Conservation (phyloP, 2,329 filamentous ascomycete species). For the Chaetomium globosum region DNA sequence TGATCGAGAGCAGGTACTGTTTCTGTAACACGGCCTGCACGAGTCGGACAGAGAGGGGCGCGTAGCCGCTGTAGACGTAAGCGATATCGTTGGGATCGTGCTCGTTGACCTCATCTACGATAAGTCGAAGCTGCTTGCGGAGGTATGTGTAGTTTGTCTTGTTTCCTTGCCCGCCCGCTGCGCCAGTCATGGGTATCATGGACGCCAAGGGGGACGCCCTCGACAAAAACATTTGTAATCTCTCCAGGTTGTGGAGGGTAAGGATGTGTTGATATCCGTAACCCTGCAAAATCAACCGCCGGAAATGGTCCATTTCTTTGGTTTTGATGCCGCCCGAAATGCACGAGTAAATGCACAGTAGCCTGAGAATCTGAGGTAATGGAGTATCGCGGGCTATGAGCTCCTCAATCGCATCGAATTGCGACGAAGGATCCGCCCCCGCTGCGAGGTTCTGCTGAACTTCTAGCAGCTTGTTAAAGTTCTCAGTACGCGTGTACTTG, state of each 20-base stretch:
- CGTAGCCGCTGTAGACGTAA: slow-evolving; percentile 98
- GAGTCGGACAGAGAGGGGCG: slow-evolving; percentile 85
- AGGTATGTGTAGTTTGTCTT: slow-evolving; percentile 91
- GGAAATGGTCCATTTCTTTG: slow-evolving; percentile 87
- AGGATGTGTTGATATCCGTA: slow-evolving; percentile 95
- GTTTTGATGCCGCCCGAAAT: slow-evolving; percentile 85
- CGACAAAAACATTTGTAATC: slow-evolving; percentile 80
- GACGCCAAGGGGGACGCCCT: slow-evolving; percentile 76
- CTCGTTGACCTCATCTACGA: slow-evolving; percentile 96
- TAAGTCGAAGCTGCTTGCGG: slow-evolving; percentile 81
- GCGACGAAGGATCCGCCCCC: slow-evolving; percentile 82
- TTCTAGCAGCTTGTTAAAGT: slow-evolving; percentile 85
- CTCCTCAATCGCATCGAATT: slow-evolving; percentile 90
- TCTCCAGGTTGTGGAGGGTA: slow-evolving; percentile 85
- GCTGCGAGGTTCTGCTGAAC: slow-evolving; percentile 95
- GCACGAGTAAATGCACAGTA: slow-evolving; percentile 89
- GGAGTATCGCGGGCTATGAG: slow-evolving; percentile 87
- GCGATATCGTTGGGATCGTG: slow-evolving; percentile 90
- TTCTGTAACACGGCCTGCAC: slow-evolving; percentile 95
- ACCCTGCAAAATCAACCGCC: slow-evolving; percentile 82
- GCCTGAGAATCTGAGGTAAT: slow-evolving; percentile 75
- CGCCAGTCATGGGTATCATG: slow-evolving; percentile 74
- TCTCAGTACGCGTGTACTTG: slow-evolving; percentile 85
- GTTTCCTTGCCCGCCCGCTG: slow-evolving; percentile 58
- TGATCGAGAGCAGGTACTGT: slow-evolving; percentile 72